phyloP scores from a whole-genome alignment of 768 basidiomycete species.

The Trametes elegans region DNA sequence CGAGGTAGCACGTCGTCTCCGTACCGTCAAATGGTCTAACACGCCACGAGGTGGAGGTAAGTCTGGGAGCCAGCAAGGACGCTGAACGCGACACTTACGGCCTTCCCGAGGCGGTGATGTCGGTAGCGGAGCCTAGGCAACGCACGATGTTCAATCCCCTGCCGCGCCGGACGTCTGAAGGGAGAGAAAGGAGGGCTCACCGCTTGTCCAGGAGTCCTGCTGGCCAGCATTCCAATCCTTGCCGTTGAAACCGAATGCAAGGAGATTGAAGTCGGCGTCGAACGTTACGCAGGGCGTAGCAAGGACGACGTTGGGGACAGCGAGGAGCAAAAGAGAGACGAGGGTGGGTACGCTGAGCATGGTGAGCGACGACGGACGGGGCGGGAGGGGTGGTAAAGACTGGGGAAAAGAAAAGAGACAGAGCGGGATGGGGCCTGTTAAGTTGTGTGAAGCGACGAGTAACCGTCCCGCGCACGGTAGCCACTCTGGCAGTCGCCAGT shows the following conservation, averaged over 20 bases:
- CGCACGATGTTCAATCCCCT: neutral
- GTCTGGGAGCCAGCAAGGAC: too few relatives aligned
- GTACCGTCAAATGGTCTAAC: slow-evolving; percentile 65
- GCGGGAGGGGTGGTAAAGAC: neutral
- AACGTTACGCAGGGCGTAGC: slow-evolving; percentile 71
- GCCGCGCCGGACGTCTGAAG: neutral
- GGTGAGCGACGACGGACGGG: slow-evolving; percentile 7
- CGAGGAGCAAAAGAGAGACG: slow-evolving; percentile 54
- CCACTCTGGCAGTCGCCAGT: neutral
- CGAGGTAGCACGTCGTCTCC: slow-evolving; percentile 70
- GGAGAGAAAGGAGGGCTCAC: slow-evolving; percentile 32
- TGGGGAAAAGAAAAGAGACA: neutral
- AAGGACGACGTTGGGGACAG: slow-evolving; percentile 33
- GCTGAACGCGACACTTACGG: slow-evolving; percentile 55
- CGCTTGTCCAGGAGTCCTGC: slow-evolving; percentile 64
- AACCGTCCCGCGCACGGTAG: neutral
- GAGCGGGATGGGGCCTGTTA: too few relatives aligned
- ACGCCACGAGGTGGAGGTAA: too few relatives aligned
- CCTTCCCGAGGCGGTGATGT: slow-evolving; percentile 71
- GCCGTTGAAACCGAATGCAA: slow-evolving; percentile 80
- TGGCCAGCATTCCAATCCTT: slow-evolving; percentile 83
- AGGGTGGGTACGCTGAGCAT: slow-evolving; percentile 42
- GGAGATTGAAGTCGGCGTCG: slow-evolving; percentile 78
- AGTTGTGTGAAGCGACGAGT: neutral
- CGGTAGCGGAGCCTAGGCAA: slow-evolving; percentile 49